Percentiles rank a stretch among this genome's conserved stretches.
These are phyloP conservation scores for Arthrobotrys sphaeroides DNA, from an alignment of 2,329 filamentous ascomycete species.

Conservation along the genomic window DNA sequence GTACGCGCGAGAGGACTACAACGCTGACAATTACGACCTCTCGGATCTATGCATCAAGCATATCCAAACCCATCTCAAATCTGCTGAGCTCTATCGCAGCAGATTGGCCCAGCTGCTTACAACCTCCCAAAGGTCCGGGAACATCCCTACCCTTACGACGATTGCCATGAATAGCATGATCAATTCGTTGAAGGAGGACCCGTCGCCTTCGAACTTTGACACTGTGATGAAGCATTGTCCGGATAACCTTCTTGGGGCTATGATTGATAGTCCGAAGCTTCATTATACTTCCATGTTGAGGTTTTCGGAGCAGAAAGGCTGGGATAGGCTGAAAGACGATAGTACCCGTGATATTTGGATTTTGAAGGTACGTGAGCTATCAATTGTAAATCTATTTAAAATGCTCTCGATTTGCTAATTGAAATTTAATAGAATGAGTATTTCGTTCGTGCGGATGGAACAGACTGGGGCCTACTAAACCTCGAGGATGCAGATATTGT, in stretches of 20 bases:
- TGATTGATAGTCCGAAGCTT: conserved; percentile 54
- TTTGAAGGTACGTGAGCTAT: conserved; percentile 28
- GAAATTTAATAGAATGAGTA: conserved; percentile 47
- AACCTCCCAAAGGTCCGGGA: background rate
- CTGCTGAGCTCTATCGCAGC: conserved; percentile 30
- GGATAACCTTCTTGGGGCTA: conserved; percentile 21
- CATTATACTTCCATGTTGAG: conserved; percentile 55
- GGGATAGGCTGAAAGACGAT: conserved; percentile 53
- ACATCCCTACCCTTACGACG: conserved; percentile 38
- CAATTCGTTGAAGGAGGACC: conserved; percentile 47
- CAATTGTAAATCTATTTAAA: too few relatives aligned
- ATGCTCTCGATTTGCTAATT: background rate
- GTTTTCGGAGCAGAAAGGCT: conserved; percentile 48
- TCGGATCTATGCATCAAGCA: conserved; percentile 45
- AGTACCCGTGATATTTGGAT: conserved; percentile 55
- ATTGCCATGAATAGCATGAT: conserved; percentile 53
- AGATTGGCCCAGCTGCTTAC: conserved; percentile 24
- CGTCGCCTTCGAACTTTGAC: conserved; percentile 34
- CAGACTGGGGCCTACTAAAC: conserved; percentile 53
- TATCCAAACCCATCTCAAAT: conserved; percentile 45
- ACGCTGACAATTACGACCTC: conserved; percentile 5
- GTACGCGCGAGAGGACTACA: conserved; percentile 27
- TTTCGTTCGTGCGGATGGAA: conserved; percentile 53
- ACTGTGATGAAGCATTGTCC: conserved; percentile 51
- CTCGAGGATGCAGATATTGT: conserved; percentile 52